A percentile compares a stretch with the other conserved stretches of the same genome.
phyloP scores from a whole-genome alignment of 192 early-diverging fungal species.

The Mortierella hygrophila region DNA sequence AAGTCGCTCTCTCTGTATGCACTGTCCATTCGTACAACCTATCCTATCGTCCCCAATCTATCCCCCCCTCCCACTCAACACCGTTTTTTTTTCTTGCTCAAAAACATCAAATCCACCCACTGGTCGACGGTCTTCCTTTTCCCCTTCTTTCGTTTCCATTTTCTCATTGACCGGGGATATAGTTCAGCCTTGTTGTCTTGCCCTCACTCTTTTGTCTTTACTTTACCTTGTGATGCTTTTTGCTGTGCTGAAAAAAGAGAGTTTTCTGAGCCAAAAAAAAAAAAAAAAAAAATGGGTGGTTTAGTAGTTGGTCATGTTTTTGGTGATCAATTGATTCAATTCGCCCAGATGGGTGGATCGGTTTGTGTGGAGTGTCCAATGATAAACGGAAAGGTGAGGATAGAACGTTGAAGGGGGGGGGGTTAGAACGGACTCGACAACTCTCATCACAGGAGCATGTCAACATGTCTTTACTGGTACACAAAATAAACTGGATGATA shows the following conservation, averaged over 20 bases:
- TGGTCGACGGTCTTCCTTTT: neutral
- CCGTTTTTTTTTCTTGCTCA: neutral
- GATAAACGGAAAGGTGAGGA: neutral
- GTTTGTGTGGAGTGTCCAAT: neutral
- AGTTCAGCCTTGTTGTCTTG: neutral
- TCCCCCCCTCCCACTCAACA: neutral
- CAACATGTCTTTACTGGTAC: no score
- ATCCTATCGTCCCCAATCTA: neutral
- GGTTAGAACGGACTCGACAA: no score
- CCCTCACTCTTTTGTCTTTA: neutral
- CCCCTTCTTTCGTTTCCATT: neutral
- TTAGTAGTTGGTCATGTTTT: neutral
- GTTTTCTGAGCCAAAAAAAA: neutral
- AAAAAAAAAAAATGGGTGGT: neutral
- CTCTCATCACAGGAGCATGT: no score
- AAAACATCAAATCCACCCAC: neutral
- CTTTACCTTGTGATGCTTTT: neutral
- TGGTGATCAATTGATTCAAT: neutral
- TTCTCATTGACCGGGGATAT: neutral
- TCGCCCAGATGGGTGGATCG: neutral
- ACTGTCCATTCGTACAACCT: neutral
- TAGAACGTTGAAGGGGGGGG: neutral
- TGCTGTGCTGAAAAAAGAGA: neutral
- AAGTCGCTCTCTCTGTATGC: neutral
- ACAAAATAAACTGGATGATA: no score